Percentiles rank a stretch among this genome's conserved stretches.
These are phyloP conservation scores for Trametes villosa DNA, from an alignment of 768 basidiomycete genomes.

Conservation along the genomic window DNA sequence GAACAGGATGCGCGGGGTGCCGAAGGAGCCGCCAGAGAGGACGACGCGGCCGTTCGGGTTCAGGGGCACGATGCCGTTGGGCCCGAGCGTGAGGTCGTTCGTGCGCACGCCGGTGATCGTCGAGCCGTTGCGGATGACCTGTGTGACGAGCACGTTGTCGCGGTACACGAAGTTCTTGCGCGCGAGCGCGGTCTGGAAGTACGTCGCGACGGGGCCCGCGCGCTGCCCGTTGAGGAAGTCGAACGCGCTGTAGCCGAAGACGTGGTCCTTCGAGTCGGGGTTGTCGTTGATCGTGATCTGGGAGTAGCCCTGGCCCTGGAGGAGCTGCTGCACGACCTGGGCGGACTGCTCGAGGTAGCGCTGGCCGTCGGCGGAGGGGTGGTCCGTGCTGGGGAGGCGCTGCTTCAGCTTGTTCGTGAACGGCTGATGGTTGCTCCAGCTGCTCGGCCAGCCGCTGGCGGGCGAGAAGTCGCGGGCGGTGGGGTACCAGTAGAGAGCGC, in stretches of 20 bases:
- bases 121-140: conserved; percentile 60
- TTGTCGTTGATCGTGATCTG: conserved; percentile 59
- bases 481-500: conserved; percentile 63
- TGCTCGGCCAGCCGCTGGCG: conserved; percentile 54
- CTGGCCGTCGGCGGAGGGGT: conserved; percentile 62
- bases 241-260: conserved; percentile 56
- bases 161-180: conserved; percentile 57
- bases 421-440: conserved; percentile 55
- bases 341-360: conserved; percentile 58
- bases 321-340: conserved; percentile 47
- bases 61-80: conserved; percentile 57
- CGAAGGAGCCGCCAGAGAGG: conserved; percentile 60
- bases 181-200: conserved; percentile 57
- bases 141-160: conserved; percentile 51
- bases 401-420: conserved; percentile 53
- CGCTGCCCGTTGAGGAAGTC: conserved; percentile 43
- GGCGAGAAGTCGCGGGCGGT: conserved; percentile 55
- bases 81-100: conserved; percentile 59
- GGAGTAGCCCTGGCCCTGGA: conserved; percentile 53
- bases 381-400: conserved; percentile 60
- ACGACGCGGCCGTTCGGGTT: conserved; percentile 62
- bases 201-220: conserved; percentile 62
- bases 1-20: conserved; percentile 61
- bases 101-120: conserved; percentile 63
- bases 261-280: conserved; percentile 61